Evolutionary conservation across 2,329 filamentous ascomycete genomes (phyloP).

Genomic region (Alternaria solani): DNA sequence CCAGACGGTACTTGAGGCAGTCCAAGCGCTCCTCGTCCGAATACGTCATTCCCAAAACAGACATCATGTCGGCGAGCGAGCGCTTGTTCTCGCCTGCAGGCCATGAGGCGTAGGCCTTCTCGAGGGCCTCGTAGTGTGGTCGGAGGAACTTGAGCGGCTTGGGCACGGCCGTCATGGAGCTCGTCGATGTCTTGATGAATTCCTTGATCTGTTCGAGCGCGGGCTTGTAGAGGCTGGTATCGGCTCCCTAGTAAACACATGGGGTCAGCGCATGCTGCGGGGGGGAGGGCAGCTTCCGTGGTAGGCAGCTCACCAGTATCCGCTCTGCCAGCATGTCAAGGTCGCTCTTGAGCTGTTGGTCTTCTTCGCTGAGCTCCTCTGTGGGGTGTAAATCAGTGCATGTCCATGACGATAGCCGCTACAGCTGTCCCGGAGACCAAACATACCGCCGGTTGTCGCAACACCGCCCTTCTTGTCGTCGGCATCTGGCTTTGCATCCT

Average conservation of each 20-base stretch:
- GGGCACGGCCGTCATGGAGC: constrained; percentile 98
- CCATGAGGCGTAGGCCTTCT: constrained; percentile 90
- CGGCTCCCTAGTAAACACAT: constrained; percentile 71
- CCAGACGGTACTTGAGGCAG: constrained; percentile 92
- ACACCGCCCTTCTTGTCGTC: constrained; percentile 83
- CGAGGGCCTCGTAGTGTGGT: constrained; percentile 92
- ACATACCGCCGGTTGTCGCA: constrained; percentile 63
- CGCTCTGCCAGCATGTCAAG: constrained; percentile 98
- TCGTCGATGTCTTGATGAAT: constrained; percentile 98
- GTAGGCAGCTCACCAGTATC: constrained; percentile 70
- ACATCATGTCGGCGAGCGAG: constrained; percentile 91
- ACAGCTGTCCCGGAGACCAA: constrained; percentile 26
- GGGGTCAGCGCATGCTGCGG: constrained; percentile 36
- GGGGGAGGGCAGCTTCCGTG: constrained; percentile 9
- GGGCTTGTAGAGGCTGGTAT: constrained; percentile 86
- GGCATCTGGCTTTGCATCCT: constrained; percentile 71
- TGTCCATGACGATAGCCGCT: constrained; percentile 17
- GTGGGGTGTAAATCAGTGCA: constrained; percentile 51
- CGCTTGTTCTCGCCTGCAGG: constrained; percentile 81
- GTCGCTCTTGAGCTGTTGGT: constrained; percentile 97
- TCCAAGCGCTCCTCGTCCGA: constrained; percentile 96
- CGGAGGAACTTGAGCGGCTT: constrained; percentile 98
- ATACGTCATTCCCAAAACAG: constrained; percentile 98
- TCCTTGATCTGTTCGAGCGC: constrained; percentile 96
- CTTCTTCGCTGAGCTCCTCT: constrained; percentile 97